A percentile compares a stretch with the other conserved stretches of the same genome.
These are phyloP conservation scores for Fusarium torulosum DNA, from an alignment of 2,329 filamentous ascomycete genomes.

Conservation along the genomic window DNA sequence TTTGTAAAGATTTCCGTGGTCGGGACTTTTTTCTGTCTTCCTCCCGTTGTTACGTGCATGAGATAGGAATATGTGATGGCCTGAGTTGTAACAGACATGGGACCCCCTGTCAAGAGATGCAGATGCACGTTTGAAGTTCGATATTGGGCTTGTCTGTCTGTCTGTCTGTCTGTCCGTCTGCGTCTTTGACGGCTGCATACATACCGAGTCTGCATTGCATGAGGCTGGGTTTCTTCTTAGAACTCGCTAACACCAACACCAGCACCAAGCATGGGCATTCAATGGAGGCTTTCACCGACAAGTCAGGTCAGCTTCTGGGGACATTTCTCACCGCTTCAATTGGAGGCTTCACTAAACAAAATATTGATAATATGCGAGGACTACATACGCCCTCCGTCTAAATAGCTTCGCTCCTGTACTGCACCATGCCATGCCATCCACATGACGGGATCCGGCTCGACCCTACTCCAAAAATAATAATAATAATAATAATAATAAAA, in stretches of 20 bases:
- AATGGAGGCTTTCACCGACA: constrained; percentile 28
- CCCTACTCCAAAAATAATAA: constrained; percentile 15
- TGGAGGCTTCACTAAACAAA: constrained; percentile 1
- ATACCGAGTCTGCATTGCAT: constrained; percentile 18
- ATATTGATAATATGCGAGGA: neutral
- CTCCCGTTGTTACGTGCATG: constrained; percentile 33
- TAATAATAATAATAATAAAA: too few species aligned
- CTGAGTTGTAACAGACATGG: constrained; percentile 18
- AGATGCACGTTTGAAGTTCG: constrained; percentile 28
- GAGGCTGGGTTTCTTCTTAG: constrained; percentile 11
- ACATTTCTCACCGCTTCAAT: constrained; percentile 34
- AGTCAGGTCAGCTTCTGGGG: constrained; percentile 5
- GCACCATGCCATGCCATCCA: neutral
- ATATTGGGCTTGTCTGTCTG: constrained; percentile 17
- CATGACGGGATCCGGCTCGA: constrained; percentile 28
- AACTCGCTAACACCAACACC: constrained; percentile 3
- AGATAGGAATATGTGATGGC: constrained; percentile 25
- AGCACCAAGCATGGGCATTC: constrained; percentile 5
- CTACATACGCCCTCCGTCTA: constrained; percentile 5
- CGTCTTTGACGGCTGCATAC: constrained; percentile 32
- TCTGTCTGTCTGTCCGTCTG: constrained; percentile 12
- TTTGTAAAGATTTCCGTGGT: constrained; percentile 6
- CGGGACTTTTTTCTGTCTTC: constrained; percentile 23
- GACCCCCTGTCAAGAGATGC: constrained; percentile 8
- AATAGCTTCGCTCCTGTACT: neutral